Conservation (phyloP, 2,329 filamentous ascomycete genomes). For the Ilyonectria mors-panacis region DNA sequence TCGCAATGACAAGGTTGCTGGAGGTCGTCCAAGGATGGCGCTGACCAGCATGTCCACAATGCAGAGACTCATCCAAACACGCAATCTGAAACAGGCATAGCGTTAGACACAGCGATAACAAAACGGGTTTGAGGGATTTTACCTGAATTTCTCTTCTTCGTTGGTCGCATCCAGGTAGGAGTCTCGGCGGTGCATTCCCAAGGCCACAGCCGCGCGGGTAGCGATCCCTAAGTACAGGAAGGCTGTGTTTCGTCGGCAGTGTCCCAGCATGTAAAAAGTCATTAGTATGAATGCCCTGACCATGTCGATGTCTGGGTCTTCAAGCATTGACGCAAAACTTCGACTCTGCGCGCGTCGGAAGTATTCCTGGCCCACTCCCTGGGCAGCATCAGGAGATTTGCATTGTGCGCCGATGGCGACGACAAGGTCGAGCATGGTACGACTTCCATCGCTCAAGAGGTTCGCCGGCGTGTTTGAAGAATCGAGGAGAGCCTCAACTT, state of each 20-base stretch:
- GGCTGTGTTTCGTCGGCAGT: constrained; percentile 73
- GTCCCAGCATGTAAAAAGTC: constrained; percentile 79
- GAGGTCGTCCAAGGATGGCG: constrained; percentile 56
- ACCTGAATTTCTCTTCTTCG: constrained; percentile 40
- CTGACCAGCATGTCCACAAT: constrained; percentile 57
- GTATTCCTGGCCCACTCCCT: constrained; percentile 51
- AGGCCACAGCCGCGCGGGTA: constrained; percentile 68
- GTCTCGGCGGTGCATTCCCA: constrained; percentile 65
- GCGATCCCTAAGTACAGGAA: constrained; percentile 76
- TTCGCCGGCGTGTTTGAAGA: constrained; percentile 26
- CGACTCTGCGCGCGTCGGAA: constrained; percentile 60
- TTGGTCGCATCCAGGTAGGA: constrained; percentile 38
- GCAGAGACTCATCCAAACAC: constrained; percentile 56
- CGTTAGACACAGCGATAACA: neutral
- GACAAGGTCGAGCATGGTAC: constrained; percentile 35
- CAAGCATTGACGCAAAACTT: constrained; percentile 43
- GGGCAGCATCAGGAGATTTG: constrained; percentile 34
- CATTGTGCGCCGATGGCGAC: constrained; percentile 48
- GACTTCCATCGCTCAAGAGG: constrained; percentile 1
- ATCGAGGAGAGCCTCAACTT: constrained; percentile 46
- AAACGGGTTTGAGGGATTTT: neutral
- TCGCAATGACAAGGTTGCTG: constrained; percentile 47
- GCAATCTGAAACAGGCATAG: constrained; percentile 47
- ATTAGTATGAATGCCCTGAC: constrained; percentile 64
- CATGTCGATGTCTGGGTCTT: constrained; percentile 47